Evolutionary conservation across 306 rosid genomes (phyloP).

Genomic region (Rosa chinensis): DNA sequence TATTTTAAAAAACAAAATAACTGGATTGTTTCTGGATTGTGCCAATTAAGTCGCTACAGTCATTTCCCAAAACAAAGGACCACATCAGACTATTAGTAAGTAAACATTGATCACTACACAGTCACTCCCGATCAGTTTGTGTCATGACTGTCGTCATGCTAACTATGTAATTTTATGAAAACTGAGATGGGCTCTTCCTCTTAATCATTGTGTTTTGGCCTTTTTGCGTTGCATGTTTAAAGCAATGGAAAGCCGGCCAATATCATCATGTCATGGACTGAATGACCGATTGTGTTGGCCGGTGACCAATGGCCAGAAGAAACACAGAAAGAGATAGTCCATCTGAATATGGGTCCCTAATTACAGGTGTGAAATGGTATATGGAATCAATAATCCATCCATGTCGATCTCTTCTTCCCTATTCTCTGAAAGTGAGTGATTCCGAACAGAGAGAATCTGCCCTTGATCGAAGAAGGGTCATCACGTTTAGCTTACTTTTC

Average conservation of each 20-base stretch:
- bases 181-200: no score
- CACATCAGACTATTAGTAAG: no score
- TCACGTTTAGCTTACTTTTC: not conserved
- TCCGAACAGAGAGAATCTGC: not conserved
- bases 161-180: no score
- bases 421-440: not conserved
- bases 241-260: not conserved
- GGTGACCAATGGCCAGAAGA: not conserved
- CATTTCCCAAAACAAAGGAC: no score
- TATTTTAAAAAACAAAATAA: no score
- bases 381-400: not conserved
- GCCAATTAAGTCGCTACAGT: no score
- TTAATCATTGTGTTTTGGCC: not conserved
- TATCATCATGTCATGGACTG: not conserved
- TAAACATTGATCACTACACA: no score
- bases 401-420: not conserved
- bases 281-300: not conserved
- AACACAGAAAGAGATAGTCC: not conserved
- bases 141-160: not conserved
- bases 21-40: no score
- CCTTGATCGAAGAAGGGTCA: not conserved
- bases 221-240: not conserved
- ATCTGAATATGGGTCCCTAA: not conserved
- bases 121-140: not conserved
- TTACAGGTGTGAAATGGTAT: not conserved